Percentiles rank a stretch among this genome's conserved stretches.
phyloP scores from a whole-genome alignment of 129 eudicot genomes.

The Silybum marianum region DNA sequence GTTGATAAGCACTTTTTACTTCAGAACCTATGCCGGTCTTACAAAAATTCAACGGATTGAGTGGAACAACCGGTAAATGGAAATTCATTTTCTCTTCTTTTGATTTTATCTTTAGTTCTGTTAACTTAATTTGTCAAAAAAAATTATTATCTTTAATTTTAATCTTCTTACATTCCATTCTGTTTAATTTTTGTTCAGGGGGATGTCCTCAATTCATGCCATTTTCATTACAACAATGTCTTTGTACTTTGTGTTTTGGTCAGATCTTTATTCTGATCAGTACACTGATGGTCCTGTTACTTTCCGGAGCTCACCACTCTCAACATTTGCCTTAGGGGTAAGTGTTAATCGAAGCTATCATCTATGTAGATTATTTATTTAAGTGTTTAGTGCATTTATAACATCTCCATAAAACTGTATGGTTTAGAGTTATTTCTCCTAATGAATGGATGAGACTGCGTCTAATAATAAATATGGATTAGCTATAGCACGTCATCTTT shows the following conservation, averaged over 20 bases:
- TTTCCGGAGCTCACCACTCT: constrained; percentile 69
- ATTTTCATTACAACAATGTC: constrained; percentile 75
- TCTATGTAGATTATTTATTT: background rate
- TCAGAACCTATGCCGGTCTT: constrained; percentile 78
- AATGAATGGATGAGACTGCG: background rate
- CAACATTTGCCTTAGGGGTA: constrained; percentile 87
- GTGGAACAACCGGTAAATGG: constrained; percentile 83
- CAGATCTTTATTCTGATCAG: constrained; percentile 75
- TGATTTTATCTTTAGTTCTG: constrained; percentile 15
- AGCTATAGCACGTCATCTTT: background rate
- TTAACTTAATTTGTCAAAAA: background rate
- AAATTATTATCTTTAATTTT: background rate
- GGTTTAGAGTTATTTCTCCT: background rate
- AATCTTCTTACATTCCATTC: constrained; percentile 1
- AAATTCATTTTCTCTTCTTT: constrained; percentile 17
- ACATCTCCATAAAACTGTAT: background rate
- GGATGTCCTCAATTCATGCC: constrained; percentile 85
- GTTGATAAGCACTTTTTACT: constrained; percentile 61
- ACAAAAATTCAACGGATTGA: constrained; percentile 75
- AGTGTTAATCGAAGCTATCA: constrained; percentile 25
- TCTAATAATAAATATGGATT: background rate
- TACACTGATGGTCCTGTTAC: constrained; percentile 48
- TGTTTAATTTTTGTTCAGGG: constrained; percentile 49
- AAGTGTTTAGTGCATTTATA: background rate
- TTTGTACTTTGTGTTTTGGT: constrained; percentile 77